Evolutionary conservation across 768 basidiomycete species (phyloP).

Genomic region (Russula sp.): DNA sequence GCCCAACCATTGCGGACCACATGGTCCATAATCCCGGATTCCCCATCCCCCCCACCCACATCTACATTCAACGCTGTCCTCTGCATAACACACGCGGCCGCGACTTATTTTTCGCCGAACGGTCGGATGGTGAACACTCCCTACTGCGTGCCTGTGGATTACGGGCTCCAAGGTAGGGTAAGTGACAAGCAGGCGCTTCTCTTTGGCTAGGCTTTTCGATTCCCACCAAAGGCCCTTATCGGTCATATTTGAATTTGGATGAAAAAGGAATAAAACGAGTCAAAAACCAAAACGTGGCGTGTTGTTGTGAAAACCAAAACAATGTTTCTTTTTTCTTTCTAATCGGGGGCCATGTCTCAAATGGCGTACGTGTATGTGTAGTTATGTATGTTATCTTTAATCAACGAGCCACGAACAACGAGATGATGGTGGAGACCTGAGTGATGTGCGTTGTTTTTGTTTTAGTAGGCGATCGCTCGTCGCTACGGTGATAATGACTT

Average conservation of each 20-base stretch:
- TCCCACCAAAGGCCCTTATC: not conserved
- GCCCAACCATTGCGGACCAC: not conserved
- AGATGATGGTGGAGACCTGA: not conserved
- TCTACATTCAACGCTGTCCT: not conserved
- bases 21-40: not conserved
- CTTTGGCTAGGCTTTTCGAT: not conserved
- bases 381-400: conserved; percentile 1
- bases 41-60: not conserved
- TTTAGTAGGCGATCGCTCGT: not conserved
- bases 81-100: not conserved
- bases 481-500: not conserved
- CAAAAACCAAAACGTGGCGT: conserved; percentile 6
- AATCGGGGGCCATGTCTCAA: not conserved
- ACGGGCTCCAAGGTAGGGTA: not conserved
- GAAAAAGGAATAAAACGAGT: conserved; percentile 13
- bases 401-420: not conserved
- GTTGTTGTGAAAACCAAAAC: not conserved
- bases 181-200: not conserved
- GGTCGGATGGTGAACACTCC: not conserved
- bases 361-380: not conserved
- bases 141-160: not conserved
- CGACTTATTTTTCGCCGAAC: conserved; percentile 1
- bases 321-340: not conserved
- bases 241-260: conserved; percentile 9
- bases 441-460: not conserved